Conservation (phyloP, 1,139 yeast species). For the Yamadazyma dendronema region DNA sequence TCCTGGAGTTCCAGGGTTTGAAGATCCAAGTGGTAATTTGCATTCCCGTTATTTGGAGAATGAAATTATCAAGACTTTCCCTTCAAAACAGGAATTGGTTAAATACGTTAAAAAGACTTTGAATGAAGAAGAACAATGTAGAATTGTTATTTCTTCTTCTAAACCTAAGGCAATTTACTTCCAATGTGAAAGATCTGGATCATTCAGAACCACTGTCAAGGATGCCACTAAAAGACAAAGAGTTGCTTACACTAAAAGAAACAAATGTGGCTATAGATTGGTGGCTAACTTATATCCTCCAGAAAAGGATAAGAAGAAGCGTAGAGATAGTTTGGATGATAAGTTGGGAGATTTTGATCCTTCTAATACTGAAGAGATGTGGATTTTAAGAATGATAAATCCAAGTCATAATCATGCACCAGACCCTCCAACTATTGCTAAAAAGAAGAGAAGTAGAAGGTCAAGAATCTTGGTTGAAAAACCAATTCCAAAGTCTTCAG, state of each 20-base stretch:
- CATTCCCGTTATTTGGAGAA: slow-evolving; percentile 33
- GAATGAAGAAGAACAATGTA: slow-evolving; percentile 45
- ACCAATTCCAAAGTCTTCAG: slow-evolving; percentile 35
- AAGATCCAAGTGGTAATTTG: slow-evolving; percentile 14
- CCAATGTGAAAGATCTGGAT: slow-evolving; percentile 50
- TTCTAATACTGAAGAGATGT: slow-evolving; percentile 31
- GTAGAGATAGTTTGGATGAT: slow-evolving; percentile 19
- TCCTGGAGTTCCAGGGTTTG: slow-evolving; percentile 13
- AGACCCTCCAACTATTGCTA: slow-evolving; percentile 35
- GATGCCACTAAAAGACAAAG: slow-evolving; percentile 48
- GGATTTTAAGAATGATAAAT: slow-evolving; percentile 51
- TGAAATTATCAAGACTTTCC: slow-evolving; percentile 47
- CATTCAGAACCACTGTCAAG: slow-evolving; percentile 50
- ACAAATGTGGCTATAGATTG: slow-evolving; percentile 48
- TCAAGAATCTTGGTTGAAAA: slow-evolving; percentile 47
- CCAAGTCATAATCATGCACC: slow-evolving; percentile 49
- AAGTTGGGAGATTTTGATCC: slow-evolving; percentile 22
- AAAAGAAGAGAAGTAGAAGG: slow-evolving; percentile 35
- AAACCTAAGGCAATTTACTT: slow-evolving; percentile 52
- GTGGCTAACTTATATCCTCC: slow-evolving; percentile 49
- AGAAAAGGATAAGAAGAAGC: slow-evolving; percentile 37
- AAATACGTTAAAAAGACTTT: slow-evolving; percentile 43
- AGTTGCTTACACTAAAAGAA: slow-evolving; percentile 51
- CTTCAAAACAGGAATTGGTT: slow-evolving; percentile 41
- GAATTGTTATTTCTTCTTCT: slow-evolving; percentile 48